Evolutionary conservation across 768 basidiomycete species (phyloP), one percentile per base, ranked within the genome.

Genomic region (Antrodiella citrinella): DNA sequence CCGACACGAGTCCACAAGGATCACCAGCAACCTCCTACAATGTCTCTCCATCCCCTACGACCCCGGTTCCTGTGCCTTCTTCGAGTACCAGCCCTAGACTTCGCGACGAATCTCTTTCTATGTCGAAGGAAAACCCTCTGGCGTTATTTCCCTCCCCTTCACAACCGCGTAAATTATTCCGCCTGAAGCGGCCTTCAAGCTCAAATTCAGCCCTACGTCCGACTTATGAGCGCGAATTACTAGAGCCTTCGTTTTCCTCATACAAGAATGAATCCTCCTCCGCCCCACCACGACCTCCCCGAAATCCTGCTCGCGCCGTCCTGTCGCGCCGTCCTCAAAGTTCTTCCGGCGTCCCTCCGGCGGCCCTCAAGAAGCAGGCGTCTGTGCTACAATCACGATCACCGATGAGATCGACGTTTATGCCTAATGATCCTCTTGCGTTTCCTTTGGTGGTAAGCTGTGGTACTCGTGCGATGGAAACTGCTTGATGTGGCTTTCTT

Each of bases 151-250:
- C 41, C n/a, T 13, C 49, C n/a, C 43, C 23, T 25, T 50, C 49
- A 50, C 44, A 40, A 23, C 49, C 49, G 38, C 56, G 55, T n/a
- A 55, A 48, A 44, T 26, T 54, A 23, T 52, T 57, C 40, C 59
- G 56, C 20, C 51, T 59, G 26, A 56, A 53, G 41, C 56, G 59
- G 13, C 57, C 56, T 26, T 53, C 54, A 15, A 51, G 53, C 50
- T 52, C 59, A 44, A 51, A 43, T 23, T 26, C 52, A 19, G 52
- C 53, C 18, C 47, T 50, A 45, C 44, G 41, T 12, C 18, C 39
- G 10, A 25, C 23, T 23, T 48, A 19, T 38, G 12, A 30, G 30
- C 22, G 21, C 26, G 39, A 43, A 26, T 24, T 22, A 26, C 21
- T 18, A 40, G 4, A 30, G n/a, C 44, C 25, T 13, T 48, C 25